Conservation (phyloP, 2,329 filamentous ascomycete genomes). For the Mollisiaceae sp. region DNA sequence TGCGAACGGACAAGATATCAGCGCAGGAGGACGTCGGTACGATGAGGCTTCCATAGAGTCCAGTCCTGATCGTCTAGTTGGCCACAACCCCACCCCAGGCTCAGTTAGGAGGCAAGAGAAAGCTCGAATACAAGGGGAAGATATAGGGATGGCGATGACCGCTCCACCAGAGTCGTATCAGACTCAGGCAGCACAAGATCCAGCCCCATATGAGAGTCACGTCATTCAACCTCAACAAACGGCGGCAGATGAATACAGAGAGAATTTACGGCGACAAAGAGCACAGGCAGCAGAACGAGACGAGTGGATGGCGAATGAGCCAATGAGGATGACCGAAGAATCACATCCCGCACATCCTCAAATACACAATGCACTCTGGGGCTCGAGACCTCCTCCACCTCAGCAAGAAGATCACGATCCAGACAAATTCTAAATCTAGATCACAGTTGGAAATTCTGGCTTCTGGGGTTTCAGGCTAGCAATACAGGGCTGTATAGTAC, state of each 20-base stretch:
- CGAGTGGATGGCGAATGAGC: constrained; percentile 28
- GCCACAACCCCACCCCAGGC: constrained; percentile 27
- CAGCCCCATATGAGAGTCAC: constrained; percentile 30
- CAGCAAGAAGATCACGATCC: background rate
- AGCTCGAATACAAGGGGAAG: constrained; percentile 8
- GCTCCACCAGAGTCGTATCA: constrained; percentile 30
- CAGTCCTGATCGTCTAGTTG: constrained; percentile 29
- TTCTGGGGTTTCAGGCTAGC: background rate
- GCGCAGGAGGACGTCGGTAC: constrained; percentile 22
- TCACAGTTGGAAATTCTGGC: background rate
- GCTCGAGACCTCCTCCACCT: background rate
- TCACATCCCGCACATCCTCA: constrained; percentile 8
- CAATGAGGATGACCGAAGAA: constrained; percentile 7
- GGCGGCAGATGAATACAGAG: constrained; percentile 30
- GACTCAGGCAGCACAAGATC: constrained; percentile 21
- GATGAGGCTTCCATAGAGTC: constrained; percentile 11
- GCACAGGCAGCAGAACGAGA: constrained; percentile 21
- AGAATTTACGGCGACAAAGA: constrained; percentile 30
- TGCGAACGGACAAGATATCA: constrained; percentile 36
- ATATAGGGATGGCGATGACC: constrained; percentile 35
- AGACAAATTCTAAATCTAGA: background rate
- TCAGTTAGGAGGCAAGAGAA: constrained; percentile 19
- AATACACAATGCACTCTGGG: constrained; percentile 33
- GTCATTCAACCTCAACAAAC: constrained; percentile 20
- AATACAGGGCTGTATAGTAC: background rate